Evolutionary conservation across 495 filamentous ascomycete genomes (phyloP).

Genomic region (Trichoderma orchidacearum): DNA sequence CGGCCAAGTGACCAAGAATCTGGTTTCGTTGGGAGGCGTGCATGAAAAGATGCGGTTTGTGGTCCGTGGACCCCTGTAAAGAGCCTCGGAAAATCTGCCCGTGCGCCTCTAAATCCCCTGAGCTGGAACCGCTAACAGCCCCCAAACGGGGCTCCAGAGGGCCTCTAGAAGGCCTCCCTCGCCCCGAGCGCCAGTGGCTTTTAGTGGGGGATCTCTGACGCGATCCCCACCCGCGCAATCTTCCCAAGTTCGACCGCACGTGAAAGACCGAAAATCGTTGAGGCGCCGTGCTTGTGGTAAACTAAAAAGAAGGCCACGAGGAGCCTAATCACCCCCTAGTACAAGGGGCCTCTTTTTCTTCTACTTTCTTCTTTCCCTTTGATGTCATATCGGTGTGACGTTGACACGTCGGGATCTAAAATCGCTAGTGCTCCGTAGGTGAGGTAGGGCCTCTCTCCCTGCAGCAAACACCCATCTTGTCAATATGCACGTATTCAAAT

Average conservation of each 20-base stretch:
- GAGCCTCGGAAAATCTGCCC: slow-evolving; percentile 1
- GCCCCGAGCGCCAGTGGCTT: not conserved
- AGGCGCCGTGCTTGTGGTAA: not conserved
- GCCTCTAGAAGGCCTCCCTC: not conserved
- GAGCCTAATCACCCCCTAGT: too few relatives aligned
- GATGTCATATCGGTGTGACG: not conserved
- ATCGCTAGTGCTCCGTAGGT: not conserved
- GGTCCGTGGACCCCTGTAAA: not conserved
- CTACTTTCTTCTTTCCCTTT: not conserved
- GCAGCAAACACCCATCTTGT: not conserved
- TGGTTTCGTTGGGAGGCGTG: slow-evolving; percentile 1
- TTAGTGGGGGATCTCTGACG: not conserved
- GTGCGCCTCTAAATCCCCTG: not conserved
- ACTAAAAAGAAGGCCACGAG: too few relatives aligned
- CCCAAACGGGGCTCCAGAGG: not conserved
- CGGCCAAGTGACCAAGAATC: not conserved
- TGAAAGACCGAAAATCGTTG: not conserved
- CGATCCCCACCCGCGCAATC: not conserved
- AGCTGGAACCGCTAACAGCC: not conserved
- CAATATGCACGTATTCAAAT: not conserved
- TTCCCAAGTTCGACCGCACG: not conserved
- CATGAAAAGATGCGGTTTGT: not conserved
- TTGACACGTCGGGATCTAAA: not conserved
- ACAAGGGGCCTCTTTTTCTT: too few relatives aligned
- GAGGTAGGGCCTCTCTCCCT: not conserved